Evolutionary conservation across 345 rosid species (phyloP), one percentile per base, ranked within the genome.

Genomic region (Camelina hispida): DNA sequence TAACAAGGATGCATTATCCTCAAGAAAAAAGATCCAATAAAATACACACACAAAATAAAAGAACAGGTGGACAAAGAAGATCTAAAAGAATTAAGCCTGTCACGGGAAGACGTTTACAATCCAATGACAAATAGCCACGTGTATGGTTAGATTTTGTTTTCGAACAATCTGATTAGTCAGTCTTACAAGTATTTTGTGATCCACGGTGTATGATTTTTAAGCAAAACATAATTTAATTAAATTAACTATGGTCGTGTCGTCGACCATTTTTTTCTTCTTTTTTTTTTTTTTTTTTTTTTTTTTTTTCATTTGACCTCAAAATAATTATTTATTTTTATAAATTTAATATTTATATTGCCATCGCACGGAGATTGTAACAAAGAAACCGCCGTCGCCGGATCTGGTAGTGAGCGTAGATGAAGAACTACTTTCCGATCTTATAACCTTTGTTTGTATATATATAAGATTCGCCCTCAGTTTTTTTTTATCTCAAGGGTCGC

Each of bases 371-470:
- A 66, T 54, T 54, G 65, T 28, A 75, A 50, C 68, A 59, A 59
- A 50, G 58, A 61, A 68, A 53, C 79, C 74, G 75, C 75, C 80
- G 80, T 71, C 80, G 72, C 69, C 80, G 80, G 80, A 77, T 77
- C 80, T 77, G 71, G 22, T 11, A 51, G 71, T 69, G 63, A 28
- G 43, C 63, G 74, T 35, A 46, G 76, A 37, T 25, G 67, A 69
- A 38, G 34, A 59, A 6, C 34, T 8, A 52, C 37, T 68, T 68
- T 18, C 60, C 53, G 66, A 74, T 74, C 71, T 30, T 34, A n/a
- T 8, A 74, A 66, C 20, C 51, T n/a, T 25, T 56, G 66, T 15
- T 56, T 63, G 20, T 70, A 35, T 47, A 57, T 47, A 57, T 3
- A 64, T 64, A 56, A 37, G 71, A 47, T 71, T 56, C 9, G 54